phyloP scores from a whole-genome alignment of 306 rosid species.

The Echinosophora koreensis region DNA sequence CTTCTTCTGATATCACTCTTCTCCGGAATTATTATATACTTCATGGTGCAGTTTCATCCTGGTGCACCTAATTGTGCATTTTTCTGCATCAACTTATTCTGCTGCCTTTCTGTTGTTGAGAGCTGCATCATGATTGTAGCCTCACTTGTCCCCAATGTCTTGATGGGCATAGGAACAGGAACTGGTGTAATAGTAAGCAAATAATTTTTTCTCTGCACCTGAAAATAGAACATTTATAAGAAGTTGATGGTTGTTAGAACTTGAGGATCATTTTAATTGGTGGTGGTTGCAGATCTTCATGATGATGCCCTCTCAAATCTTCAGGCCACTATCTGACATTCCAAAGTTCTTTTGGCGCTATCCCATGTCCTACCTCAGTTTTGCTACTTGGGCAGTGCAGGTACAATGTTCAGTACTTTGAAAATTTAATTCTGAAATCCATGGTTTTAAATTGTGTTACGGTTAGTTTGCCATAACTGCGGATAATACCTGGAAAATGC shows the following conservation, averaged over 20 bases:
- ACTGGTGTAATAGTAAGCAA: constrained; percentile 67
- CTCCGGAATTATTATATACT: constrained; percentile 63
- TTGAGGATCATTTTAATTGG: neutral
- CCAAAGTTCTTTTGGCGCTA: constrained; percentile 59
- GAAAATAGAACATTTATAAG: neutral
- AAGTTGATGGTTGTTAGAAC: neutral
- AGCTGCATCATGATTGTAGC: constrained; percentile 78
- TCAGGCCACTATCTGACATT: constrained; percentile 42
- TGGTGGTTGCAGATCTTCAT: constrained; percentile 58
- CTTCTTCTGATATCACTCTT: constrained; percentile 51
- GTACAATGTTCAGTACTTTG: constrained; percentile 18
- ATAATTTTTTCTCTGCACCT: neutral
- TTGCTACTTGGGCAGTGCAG: constrained; percentile 53
- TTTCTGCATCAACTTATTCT: constrained; percentile 62
- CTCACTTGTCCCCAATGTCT: constrained; percentile 69
- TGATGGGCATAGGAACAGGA: constrained; percentile 67
- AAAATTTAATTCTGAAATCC: neutral
- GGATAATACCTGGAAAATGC: too few relatives aligned
- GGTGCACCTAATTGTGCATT: constrained; percentile 53
- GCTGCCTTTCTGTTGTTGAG: constrained; percentile 66
- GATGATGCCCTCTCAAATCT: constrained; percentile 58
- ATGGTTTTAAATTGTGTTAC: too few relatives aligned
- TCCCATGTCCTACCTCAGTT: constrained; percentile 55
- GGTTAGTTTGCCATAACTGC: too few relatives aligned
- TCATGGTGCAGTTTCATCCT: constrained; percentile 61